Evolutionary conservation across 208 protist species (phyloP).

Genomic region (Leishmania guyanensis): DNA sequence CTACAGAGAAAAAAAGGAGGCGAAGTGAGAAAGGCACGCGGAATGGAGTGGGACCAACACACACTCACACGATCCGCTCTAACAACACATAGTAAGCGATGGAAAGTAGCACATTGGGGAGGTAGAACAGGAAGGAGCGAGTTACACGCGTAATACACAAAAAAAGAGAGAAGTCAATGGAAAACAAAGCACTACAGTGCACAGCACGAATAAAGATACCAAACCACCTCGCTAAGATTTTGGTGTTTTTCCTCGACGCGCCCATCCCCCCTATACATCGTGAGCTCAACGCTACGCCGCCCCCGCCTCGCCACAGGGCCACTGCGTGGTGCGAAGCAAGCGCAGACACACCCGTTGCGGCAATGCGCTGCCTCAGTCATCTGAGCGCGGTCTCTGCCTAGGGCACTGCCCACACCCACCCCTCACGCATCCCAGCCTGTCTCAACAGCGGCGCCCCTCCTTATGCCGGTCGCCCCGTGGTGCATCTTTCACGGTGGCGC

Average conservation of each 20-base stretch:
- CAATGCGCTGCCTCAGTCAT: not conserved
- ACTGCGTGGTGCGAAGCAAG: not conserved
- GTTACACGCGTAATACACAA: not conserved
- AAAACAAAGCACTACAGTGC: not conserved
- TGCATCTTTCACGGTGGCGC: not conserved
- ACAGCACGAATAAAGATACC: too few species aligned
- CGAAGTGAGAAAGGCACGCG: not conserved
- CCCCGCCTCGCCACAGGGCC: not conserved
- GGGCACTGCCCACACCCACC: not conserved
- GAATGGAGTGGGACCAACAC: not conserved
- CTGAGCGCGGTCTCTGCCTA: not conserved
- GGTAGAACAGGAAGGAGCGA: not conserved
- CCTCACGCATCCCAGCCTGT: not conserved
- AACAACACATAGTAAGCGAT: not conserved
- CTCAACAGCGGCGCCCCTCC: not conserved
- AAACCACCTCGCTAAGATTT: too few species aligned
- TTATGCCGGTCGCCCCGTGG: not conserved
- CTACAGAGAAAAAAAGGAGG: not conserved
- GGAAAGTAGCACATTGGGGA: not conserved
- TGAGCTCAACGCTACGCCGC: not conserved
- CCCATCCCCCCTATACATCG: not conserved
- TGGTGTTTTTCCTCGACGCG: not conserved
- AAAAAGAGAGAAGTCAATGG: not conserved
- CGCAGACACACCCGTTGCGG: not conserved
- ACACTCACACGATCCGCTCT: not conserved